These are phyloP conservation scores for Phytophthora brassicae DNA, from an alignment of 352 stramenopile species.

Conservation along the genomic window DNA sequence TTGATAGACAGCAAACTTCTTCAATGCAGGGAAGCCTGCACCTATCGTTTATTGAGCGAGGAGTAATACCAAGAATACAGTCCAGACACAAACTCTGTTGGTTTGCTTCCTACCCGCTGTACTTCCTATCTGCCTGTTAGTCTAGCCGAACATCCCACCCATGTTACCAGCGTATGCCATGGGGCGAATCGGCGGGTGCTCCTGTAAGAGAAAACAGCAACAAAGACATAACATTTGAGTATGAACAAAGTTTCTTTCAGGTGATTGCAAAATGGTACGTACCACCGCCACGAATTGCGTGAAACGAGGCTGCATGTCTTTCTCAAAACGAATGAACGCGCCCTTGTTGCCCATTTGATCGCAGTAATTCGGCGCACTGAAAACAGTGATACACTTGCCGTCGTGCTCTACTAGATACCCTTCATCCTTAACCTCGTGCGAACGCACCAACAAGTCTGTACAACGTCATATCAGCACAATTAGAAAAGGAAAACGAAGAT, in stretches of 20 bases:
- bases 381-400: constrained; percentile 99
- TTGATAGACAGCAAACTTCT: constrained; percentile 17
- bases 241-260: background rate
- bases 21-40: constrained; percentile 9
- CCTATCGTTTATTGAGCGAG: constrained; percentile 33
- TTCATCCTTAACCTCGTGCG: constrained; percentile 99
- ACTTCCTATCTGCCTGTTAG: constrained; percentile 29
- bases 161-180: constrained; percentile 92
- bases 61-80: constrained; percentile 16
- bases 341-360: constrained; percentile 99
- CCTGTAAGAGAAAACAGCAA: constrained; percentile 35
- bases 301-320: constrained; percentile 94
- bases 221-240: background rate
- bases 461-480: constrained; percentile 9
- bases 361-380: constrained; percentile 99
- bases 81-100: constrained; percentile 17
- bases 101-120: constrained; percentile 20
- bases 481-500: background rate
- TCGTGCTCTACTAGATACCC: constrained; percentile 99
- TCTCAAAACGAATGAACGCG: constrained; percentile 98
- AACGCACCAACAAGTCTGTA: constrained; percentile 95
- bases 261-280: constrained; percentile 19
- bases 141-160: constrained; percentile 87
- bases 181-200: constrained; percentile 86
- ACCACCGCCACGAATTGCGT: constrained; percentile 95